Conservation (phyloP, 2,329 filamentous ascomycete genomes). For the Helotiales sp. region DNA sequence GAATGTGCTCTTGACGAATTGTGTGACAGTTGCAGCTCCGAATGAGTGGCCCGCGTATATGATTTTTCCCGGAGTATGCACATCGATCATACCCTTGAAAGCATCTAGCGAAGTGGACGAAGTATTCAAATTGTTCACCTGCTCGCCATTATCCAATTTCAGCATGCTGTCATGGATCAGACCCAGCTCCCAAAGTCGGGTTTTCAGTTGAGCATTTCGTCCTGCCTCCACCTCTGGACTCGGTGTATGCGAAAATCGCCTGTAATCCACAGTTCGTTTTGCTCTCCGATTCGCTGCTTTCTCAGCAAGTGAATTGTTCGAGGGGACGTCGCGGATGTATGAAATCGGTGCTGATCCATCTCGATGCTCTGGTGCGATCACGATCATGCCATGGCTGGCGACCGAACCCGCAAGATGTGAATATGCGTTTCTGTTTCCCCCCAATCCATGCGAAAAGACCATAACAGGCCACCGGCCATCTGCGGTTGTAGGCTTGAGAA, state of each 20-base stretch:
- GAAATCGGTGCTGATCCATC: constrained; percentile 79
- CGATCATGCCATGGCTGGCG: constrained; percentile 77
- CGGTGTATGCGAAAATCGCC: constrained; percentile 60
- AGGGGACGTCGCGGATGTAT: constrained; percentile 63
- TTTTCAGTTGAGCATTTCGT: constrained; percentile 70
- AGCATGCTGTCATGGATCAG: constrained; percentile 67
- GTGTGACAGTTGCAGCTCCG: constrained; percentile 71
- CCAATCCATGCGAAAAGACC: constrained; percentile 84
- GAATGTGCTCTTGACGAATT: constrained; percentile 78
- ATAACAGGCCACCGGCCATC: constrained; percentile 72
- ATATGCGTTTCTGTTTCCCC: constrained; percentile 79
- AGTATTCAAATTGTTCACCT: constrained; percentile 53
- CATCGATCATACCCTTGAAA: constrained; percentile 62
- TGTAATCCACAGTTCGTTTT: constrained; percentile 42
- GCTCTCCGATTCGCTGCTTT: constrained; percentile 23
- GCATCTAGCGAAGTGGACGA: constrained; percentile 51
- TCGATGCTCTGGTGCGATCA: constrained; percentile 79
- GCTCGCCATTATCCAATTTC: constrained; percentile 59
- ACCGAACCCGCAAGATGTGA: constrained; percentile 79
- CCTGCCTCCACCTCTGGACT: constrained; percentile 64
- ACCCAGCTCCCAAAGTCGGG: constrained; percentile 78
- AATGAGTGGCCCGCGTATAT: constrained; percentile 81
- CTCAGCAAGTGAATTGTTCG: constrained; percentile 38
- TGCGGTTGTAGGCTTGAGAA: constrained; percentile 51
- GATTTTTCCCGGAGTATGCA: constrained; percentile 71